Evolutionary conservation across 345 rosid genomes (phyloP), one percentile per base, ranked within the genome.

Genomic region (Syzygium aqueum): DNA sequence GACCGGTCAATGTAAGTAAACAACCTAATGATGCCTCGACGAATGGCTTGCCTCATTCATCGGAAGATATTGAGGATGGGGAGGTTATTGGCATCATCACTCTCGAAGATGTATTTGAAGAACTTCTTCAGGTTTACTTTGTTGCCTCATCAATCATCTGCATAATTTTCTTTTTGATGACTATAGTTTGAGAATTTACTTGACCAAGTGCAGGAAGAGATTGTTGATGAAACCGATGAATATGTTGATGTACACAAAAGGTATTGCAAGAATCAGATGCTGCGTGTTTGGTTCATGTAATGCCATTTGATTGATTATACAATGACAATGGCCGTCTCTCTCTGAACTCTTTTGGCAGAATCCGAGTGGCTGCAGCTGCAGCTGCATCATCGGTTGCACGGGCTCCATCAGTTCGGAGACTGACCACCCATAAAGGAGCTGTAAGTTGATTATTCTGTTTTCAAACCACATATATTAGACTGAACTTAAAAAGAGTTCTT

Each of bases 181-280:
- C 15, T 67, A 17, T 21, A 37, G 25, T 85, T 43, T 49, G 21
- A 73, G 49, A 37, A 73, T 73, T 46, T 78, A 23, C 50, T 17
- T 57, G 27, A 53, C 40, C 56, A 73, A 19, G 33, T 86, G 46
- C 88, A 97, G 95, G 99, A 97, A 88, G 99, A 97, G 94, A 97
- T 97, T 90, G 98, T 97, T 87, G 99, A 97, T 89, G 99, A 97
- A 91, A 97, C 99, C 30, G 99, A 96, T 94, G 99, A 96, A 89
- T 97, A 92, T 86, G 97, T 97, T 30, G 99, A 97, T 85, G 99
- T 97, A 14, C 99, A 97, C 92, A 97, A 94, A 91, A 96, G 97
- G 97, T 96, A 89, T 37, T 57, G 82, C 82, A 73, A 77, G 67
- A 53, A 77, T 53, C 50, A 33, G 51, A 52, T 51, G 3, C 85